These are phyloP conservation scores for Metschnikowia lachancei DNA, from an alignment of 805 yeast species.

Conservation along the genomic window DNA sequence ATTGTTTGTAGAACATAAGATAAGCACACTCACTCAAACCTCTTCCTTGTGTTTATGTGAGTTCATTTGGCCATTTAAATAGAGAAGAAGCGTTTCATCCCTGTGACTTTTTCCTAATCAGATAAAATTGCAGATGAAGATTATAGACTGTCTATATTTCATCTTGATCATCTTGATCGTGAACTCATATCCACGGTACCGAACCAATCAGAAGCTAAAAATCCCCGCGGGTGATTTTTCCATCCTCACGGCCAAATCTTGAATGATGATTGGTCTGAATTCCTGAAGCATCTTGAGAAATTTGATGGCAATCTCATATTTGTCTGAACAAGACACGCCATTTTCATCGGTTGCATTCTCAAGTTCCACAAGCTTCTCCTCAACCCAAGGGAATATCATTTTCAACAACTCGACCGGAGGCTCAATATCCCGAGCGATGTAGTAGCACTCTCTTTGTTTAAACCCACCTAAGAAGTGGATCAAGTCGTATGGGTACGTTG, in stretches of 20 bases:
- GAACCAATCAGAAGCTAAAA: too few relatives aligned
- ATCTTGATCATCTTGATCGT: too few relatives aligned
- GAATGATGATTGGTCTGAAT: not conserved
- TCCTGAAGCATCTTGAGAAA: not conserved
- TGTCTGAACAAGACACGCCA: not conserved
- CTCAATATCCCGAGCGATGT: not conserved
- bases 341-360: not conserved
- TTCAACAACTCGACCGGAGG: not conserved
- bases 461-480: not conserved
- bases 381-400: not conserved
- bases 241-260: not conserved
- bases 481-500: too few relatives aligned
- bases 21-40: too few relatives aligned
- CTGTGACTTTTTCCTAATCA: too few relatives aligned
- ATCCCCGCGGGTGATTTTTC: not conserved
- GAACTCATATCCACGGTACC: too few relatives aligned
- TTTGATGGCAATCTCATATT: not conserved
- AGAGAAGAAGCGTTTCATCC: too few relatives aligned
- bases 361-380: not conserved
- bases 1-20: too few relatives aligned
- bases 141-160: too few relatives aligned
- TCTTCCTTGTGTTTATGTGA: too few relatives aligned
- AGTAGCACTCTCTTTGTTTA: not conserved
- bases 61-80: too few relatives aligned
- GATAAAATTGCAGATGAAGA: too few relatives aligned